Evolutionary conservation across 805 yeast species (phyloP), one percentile per base, ranked within the genome.

Genomic region (Tetrapisispora taiwanensis): DNA sequence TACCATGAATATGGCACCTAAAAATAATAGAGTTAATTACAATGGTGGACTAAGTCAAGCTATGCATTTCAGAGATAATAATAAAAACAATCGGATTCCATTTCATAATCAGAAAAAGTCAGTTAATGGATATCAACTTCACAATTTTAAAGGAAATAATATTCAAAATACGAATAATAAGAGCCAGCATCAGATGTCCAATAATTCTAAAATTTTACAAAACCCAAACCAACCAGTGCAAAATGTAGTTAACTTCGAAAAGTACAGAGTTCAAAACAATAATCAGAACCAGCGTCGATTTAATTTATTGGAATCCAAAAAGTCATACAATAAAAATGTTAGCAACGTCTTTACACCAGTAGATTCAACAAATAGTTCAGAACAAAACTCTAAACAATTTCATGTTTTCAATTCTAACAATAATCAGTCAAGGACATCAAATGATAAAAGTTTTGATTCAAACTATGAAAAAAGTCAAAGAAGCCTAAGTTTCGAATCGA

Each of bases 161-260:
- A 22, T 22, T 22, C 5, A 22, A 6, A 22, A 5, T 22, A 22
- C 26, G 12, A 30, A 17, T 20, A n/a, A 18, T 19, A 20, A 33
- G 19, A 38, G 18, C 15, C 15, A 14, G 7, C 15, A 17, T 17
- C 15, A 13, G 22, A 5, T 22, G 3, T n/a, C 3, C 12, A 24
- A 39, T 32, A n/a, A n/a, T 24, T 4, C 1, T 17, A 28, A 33
- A 40, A 33, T 5, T 4, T 2, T 6, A 15, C 43, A 5, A 40
- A 14, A 8, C 4, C 19, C 10, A 36, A 8, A n/a, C 6, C 4
- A 7, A 24, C 27, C 22, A 10, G 19, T 24, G 13, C 7, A 15
- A 10, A 46, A 39, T 10, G 42, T 48, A 8, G 46, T 52, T 10
- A 46, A 51, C 43, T 47, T 49, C 26, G 56, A 52, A 34, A 51